phyloP scores from a whole-genome alignment of 495 filamentous ascomycete species.

The Aspergillus conjunctus region DNA sequence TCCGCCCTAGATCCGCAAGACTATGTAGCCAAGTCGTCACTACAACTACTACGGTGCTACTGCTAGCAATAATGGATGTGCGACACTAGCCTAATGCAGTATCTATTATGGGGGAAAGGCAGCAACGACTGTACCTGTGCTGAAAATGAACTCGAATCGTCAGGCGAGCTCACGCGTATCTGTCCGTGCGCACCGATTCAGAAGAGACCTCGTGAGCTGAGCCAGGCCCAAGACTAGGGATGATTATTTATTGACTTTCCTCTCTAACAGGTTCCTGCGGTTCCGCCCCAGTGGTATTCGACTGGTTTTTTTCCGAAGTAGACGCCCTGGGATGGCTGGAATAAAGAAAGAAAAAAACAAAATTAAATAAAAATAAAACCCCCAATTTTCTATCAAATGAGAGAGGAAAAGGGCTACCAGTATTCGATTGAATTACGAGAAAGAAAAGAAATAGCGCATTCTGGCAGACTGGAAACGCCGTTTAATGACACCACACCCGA shows the following conservation, averaged over 20 bases:
- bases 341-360: constrained; percentile 4
- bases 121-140: constrained; percentile 17
- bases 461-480: constrained; percentile 15
- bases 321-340: constrained; percentile 8
- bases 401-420: background rate
- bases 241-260: constrained; percentile 16
- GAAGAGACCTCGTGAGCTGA: constrained; percentile 32
- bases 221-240: constrained; percentile 15
- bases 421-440: constrained; percentile 18
- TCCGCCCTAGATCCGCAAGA: constrained; percentile 26
- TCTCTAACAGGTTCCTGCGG: constrained; percentile 32
- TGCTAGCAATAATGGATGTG: constrained; percentile 18
- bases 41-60: constrained; percentile 22
- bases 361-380: constrained; percentile 1
- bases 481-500: constrained; percentile 23
- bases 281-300: constrained; percentile 32
- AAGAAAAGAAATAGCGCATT: constrained; percentile 24
- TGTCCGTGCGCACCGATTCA: constrained; percentile 30
- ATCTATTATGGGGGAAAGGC: constrained; percentile 19
- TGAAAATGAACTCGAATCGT: constrained; percentile 17
- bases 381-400: background rate
- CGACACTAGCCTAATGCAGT: constrained; percentile 23
- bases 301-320: constrained; percentile 22
- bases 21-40: constrained; percentile 25
- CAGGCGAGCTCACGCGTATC: constrained; percentile 31